Percentiles rank a stretch among this genome's conserved stretches.
These are phyloP conservation scores for Colletotrichum incanum DNA, from an alignment of 2,329 filamentous ascomycete species.

Conservation along the genomic window DNA sequence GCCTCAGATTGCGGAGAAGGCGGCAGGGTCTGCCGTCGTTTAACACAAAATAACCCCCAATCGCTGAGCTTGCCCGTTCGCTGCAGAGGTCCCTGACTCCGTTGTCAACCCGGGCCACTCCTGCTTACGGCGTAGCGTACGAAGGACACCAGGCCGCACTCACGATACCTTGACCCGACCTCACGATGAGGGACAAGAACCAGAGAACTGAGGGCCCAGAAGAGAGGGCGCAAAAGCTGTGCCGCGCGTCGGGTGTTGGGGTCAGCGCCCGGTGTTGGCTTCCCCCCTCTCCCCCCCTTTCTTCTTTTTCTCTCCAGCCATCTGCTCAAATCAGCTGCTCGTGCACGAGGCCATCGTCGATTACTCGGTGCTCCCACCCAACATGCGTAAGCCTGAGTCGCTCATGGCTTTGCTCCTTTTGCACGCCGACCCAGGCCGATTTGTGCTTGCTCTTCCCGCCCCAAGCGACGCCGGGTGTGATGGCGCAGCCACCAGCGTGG, in stretches of 20 bases:
- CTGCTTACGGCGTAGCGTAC: conserved; percentile 34
- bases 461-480: conserved; percentile 20
- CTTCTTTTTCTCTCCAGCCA: neutral
- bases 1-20: conserved; percentile 33
- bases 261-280: neutral
- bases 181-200: neutral
- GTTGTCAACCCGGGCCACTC: conserved; percentile 22
- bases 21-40: conserved; percentile 15
- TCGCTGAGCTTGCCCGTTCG: conserved; percentile 1
- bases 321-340: conserved; percentile 4
- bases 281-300: neutral
- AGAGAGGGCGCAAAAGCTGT: neutral
- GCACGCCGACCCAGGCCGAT: conserved; percentile 10
- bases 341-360: conserved; percentile 32
- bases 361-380: conserved; percentile 18
- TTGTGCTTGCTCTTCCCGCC: conserved; percentile 20
- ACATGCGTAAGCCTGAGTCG: conserved; percentile 29
- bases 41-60: conserved; percentile 11
- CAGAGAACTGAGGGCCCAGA: conserved; percentile 1
- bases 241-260: neutral
- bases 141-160: conserved; percentile 16
- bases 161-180: conserved; percentile 1
- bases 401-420: neutral
- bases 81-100: conserved; percentile 6
- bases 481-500: conserved; percentile 1